Percentiles rank a stretch among this genome's conserved stretches.
These are phyloP conservation scores for Ophiostoma sp. DNA, from an alignment of 2,329 filamentous ascomycete species.

Conservation along the genomic window DNA sequence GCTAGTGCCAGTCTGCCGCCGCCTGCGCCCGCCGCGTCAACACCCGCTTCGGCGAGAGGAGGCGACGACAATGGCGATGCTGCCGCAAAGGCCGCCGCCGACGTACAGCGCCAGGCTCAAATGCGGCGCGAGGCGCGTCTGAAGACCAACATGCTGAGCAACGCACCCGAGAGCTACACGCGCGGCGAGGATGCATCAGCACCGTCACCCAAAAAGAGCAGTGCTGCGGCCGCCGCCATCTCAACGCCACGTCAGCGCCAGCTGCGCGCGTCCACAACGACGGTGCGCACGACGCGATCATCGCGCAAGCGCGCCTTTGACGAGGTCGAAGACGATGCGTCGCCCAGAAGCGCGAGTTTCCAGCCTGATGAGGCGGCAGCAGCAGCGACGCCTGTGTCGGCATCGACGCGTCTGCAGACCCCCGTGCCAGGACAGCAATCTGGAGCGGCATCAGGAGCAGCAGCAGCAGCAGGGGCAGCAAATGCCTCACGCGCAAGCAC, in stretches of 20 bases:
- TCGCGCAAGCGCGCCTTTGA: conserved; percentile 50
- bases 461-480: background rate
- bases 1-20: conserved; percentile 19
- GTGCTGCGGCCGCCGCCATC: conserved; percentile 13
- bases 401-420: conserved; percentile 25
- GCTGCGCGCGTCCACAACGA: conserved; percentile 33
- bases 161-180: conserved; percentile 38
- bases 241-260: conserved; percentile 25
- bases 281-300: conserved; percentile 44
- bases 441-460: background rate
- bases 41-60: conserved; percentile 26
- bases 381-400: conserved; percentile 22
- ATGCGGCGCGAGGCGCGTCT: conserved; percentile 32
- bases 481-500: conserved; percentile 55
- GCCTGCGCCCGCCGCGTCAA: conserved; percentile 8
- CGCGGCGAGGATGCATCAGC: conserved; percentile 28
- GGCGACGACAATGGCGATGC: conserved; percentile 28
- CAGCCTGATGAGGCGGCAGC: conserved; percentile 29
- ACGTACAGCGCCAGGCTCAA: conserved; percentile 29
- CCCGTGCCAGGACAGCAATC: conserved; percentile 20
- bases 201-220: background rate
- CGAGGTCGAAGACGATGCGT: conserved; percentile 49
- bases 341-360: conserved; percentile 48
- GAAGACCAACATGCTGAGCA: conserved; percentile 36
- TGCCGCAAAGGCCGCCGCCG: conserved; percentile 27